Percentiles rank a stretch among this genome's conserved stretches.
phyloP scores from a whole-genome alignment of 164 flowering plant species.

The Nymphaea thermarum region DNA sequence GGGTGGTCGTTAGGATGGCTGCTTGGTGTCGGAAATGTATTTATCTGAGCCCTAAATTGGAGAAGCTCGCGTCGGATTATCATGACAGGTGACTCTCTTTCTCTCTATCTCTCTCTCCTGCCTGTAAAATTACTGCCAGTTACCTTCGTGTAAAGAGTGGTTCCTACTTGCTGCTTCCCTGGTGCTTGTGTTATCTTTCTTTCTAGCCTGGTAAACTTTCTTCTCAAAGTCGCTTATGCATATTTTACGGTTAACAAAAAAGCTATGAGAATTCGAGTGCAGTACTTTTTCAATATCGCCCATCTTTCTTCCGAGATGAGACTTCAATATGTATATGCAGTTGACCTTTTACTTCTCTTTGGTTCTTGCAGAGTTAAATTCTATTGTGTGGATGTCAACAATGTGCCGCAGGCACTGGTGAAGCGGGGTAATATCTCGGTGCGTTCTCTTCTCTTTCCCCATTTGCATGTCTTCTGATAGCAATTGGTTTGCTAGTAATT shows the following conservation, averaged over 20 bases:
- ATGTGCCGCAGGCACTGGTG: conserved; percentile 69
- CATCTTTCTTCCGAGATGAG: too few species aligned
- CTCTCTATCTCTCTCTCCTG: not conserved
- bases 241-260: too few species aligned
- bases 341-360: not conserved
- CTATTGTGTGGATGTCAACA: conserved; percentile 86
- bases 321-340: too few species aligned
- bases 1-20: conserved; percentile 58
- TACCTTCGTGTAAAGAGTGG: too few species aligned
- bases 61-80: conserved; percentile 85
- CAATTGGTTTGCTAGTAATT: not conserved
- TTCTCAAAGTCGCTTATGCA: too few species aligned
- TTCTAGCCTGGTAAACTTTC: too few species aligned
- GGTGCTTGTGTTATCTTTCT: too few species aligned
- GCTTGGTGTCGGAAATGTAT: conserved; percentile 94
- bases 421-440: conserved; percentile 93
- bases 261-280: too few species aligned
- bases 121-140: too few species aligned
- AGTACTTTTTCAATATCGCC: too few species aligned
- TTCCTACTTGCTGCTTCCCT: too few species aligned
- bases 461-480: not conserved
- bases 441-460: conserved; percentile 9
- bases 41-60: conserved; percentile 90
- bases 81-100: conserved; percentile 37
- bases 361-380: conserved; percentile 39